phyloP scores from a whole-genome alignment of 129 eudicot species.

The Flaveria robusta region DNA sequence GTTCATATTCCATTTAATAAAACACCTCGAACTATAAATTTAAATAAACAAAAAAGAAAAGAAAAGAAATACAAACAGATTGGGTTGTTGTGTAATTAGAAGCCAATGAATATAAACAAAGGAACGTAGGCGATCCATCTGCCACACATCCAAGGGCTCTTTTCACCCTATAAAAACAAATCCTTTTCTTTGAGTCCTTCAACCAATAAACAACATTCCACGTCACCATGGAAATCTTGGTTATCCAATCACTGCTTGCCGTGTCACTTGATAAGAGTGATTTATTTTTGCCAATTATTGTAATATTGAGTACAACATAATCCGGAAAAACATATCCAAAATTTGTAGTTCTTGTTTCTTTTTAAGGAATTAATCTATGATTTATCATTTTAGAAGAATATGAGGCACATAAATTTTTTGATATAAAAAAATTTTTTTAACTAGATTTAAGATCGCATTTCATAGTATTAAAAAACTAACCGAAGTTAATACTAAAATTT shows the following conservation, averaged over 20 bases:
- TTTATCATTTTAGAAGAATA: too few species aligned
- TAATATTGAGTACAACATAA: neutral
- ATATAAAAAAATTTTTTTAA: too few species aligned
- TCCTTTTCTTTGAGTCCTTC: conserved; percentile 42
- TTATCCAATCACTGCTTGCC: conserved; percentile 49
- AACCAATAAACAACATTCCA: conserved; percentile 60
- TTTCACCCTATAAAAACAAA: conserved; percentile 35
- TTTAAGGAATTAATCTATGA: neutral
- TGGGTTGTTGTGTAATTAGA: conserved; percentile 32
- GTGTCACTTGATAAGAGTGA: conserved; percentile 68
- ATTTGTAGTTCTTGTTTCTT: neutral
- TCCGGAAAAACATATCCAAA: neutral
- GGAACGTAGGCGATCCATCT: conserved; percentile 52
- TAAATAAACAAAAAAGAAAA: neutral
- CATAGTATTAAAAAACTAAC: too few species aligned
- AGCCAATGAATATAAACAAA: conserved; percentile 55
- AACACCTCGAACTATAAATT: too few species aligned
- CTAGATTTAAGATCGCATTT: too few species aligned
- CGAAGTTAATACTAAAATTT: too few species aligned
- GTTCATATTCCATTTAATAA: neutral
- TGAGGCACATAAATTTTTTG: too few species aligned
- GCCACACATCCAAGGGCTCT: conserved; percentile 58
- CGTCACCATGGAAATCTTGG: conserved; percentile 54
- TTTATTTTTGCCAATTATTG: conserved; percentile 26
- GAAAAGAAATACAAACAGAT: neutral